Conservation (phyloP, 2,329 filamentous ascomycete genomes). For the Dactylellina parvicollis region DNA sequence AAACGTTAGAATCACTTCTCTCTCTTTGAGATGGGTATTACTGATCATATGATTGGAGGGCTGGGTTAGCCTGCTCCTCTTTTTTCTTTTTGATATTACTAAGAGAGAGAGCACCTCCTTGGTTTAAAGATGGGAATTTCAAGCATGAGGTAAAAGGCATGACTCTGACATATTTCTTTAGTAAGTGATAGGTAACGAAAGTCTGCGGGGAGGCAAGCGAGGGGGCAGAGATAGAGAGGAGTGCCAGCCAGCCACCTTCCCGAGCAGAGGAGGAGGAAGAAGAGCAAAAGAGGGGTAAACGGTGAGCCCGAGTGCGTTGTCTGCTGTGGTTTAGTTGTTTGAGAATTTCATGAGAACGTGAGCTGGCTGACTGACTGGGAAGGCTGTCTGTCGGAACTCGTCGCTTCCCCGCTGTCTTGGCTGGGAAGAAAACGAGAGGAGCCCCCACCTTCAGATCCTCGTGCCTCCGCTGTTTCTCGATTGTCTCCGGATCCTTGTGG, state of each 20-base stretch:
- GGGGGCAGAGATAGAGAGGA: constrained; percentile 4
- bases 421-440: not conserved
- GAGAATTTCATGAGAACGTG: constrained; percentile 1
- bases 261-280: constrained; percentile 19
- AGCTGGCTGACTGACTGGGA: not conserved
- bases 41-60: constrained; percentile 44
- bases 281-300: constrained; percentile 31
- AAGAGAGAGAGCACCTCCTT: not conserved
- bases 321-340: constrained; percentile 37
- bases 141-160: too few relatives aligned
- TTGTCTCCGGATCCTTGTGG: constrained; percentile 35
- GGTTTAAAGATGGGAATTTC: too few relatives aligned
- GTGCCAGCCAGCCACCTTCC: constrained; percentile 26
- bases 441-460: constrained; percentile 14
- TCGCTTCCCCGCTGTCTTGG: constrained; percentile 42
- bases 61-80: not conserved
- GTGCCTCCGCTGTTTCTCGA: constrained; percentile 11
- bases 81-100: not conserved
- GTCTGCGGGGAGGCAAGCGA: constrained; percentile 20
- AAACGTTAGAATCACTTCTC: too few relatives aligned
- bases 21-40: constrained; percentile 19
- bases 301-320: constrained; percentile 28
- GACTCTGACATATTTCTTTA: constrained; percentile 35
- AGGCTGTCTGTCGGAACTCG: constrained; percentile 44
- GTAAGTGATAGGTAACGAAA: constrained; percentile 4